Percentiles rank a stretch among this genome's conserved stretches.
Evolutionary conservation across 257 asterid species (phyloP).

Genomic region (Orobanche coerulescens): DNA sequence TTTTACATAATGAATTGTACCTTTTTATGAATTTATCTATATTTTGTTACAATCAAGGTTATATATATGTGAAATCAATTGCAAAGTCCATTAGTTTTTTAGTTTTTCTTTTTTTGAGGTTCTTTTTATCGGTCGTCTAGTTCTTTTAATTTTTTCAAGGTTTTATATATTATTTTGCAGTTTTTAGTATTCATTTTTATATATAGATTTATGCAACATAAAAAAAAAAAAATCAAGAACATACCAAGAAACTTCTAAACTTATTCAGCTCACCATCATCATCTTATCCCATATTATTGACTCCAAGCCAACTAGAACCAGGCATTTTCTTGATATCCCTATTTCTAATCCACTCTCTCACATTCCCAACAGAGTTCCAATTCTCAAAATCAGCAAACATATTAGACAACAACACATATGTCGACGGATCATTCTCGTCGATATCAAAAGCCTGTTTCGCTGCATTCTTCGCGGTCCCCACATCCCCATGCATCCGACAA

Average conservation of each 20-base stretch:
- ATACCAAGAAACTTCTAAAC: neutral
- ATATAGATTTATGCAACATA: neutral
- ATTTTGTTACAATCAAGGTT: no score
- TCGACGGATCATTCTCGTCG: constrained; percentile 43
- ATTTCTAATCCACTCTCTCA: constrained; percentile 41
- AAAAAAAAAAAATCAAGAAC: neutral
- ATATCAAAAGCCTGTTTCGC: constrained; percentile 42
- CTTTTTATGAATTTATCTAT: no score
- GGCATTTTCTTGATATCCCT: constrained; percentile 63
- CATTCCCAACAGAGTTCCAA: constrained; percentile 42
- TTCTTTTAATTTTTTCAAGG: neutral
- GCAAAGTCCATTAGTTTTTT: no score
- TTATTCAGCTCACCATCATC: neutral
- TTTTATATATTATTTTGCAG: no score
- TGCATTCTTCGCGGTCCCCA: constrained; percentile 53
- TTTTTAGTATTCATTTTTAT: no score
- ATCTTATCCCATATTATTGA: neutral
- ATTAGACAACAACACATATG: constrained; percentile 53
- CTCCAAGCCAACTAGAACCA: constrained; percentile 66
- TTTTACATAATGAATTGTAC: no score
- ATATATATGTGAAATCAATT: no score
- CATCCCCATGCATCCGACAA: constrained; percentile 51
- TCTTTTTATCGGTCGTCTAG: no score
- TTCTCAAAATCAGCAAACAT: constrained; percentile 50
- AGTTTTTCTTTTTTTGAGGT: no score